Conservation (phyloP, 768 basidiomycete genomes). For the Termitomyces titanicus region DNA sequence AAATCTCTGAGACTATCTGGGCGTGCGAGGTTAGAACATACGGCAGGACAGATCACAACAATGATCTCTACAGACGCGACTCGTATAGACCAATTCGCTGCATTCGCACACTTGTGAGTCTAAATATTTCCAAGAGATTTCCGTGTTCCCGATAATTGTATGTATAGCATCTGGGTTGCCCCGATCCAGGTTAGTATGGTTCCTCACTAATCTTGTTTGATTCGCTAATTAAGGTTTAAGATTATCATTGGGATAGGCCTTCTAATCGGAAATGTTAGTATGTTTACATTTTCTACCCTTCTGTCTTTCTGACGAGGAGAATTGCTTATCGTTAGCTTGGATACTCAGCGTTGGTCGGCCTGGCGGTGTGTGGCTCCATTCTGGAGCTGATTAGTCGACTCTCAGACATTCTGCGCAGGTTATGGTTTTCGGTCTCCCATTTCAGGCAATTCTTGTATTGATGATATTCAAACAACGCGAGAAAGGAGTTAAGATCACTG, state of each 20-base stretch:
- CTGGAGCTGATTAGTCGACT: not conserved
- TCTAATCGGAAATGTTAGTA: constrained; percentile 51
- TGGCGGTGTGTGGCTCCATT: constrained; percentile 33
- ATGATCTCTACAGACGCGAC: constrained; percentile 65
- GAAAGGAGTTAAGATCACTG: constrained; percentile 62
- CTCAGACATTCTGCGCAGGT: constrained; percentile 24
- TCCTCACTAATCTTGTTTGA: not conserved
- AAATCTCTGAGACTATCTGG: constrained; percentile 69
- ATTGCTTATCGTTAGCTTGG: constrained; percentile 54
- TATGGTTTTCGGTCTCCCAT: constrained; percentile 53
- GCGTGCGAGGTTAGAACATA: constrained; percentile 52
- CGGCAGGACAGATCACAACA: constrained; percentile 64
- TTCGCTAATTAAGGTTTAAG: constrained; percentile 17
- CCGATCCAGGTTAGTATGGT: constrained; percentile 45
- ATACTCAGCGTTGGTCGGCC: constrained; percentile 65
- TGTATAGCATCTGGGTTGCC: constrained; percentile 49
- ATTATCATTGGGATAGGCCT: constrained; percentile 59
- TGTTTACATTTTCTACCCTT: not conserved
- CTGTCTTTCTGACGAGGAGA: not conserved
- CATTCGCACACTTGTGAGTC: constrained; percentile 37
- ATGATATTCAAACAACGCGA: constrained; percentile 50
- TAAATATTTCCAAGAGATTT: not conserved
- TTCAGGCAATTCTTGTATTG: constrained; percentile 50
- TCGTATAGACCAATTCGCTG: constrained; percentile 48
- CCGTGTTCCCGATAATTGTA: not conserved